A percentile compares a stretch with the other conserved stretches of the same genome.
phyloP scores from a whole-genome alignment of 441 rosid genomes.

The Bruguiera hainesii region DNA sequence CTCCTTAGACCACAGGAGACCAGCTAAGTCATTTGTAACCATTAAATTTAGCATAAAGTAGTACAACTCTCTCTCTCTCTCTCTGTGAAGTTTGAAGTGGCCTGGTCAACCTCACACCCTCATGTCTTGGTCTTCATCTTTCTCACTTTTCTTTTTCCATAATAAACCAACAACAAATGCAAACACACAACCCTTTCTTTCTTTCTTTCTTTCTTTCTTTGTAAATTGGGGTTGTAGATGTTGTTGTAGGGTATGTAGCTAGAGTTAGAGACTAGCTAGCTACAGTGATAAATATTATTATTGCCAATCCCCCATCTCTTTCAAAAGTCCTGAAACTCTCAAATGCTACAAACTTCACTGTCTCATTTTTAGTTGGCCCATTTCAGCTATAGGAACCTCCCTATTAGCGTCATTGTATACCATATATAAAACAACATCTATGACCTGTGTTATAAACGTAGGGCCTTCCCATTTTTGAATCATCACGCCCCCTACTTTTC shows the following conservation, averaged over 20 bases:
- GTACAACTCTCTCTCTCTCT: neutral
- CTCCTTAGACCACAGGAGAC: too few relatives aligned
- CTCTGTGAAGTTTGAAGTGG: neutral
- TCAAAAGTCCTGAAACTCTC: constrained; percentile 10
- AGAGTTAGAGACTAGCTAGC: too few relatives aligned
- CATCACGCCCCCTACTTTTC: constrained; percentile 6
- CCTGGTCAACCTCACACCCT: constrained; percentile 53
- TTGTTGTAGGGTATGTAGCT: neutral
- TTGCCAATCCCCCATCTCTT: constrained; percentile 32
- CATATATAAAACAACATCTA: constrained; percentile 21
- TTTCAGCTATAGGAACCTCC: constrained; percentile 3
- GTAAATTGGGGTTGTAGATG: neutral
- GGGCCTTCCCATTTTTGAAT: constrained; percentile 14
- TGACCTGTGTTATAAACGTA: constrained; percentile 21
- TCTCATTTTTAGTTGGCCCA: constrained; percentile 6
- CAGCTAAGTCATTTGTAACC: too few relatives aligned
- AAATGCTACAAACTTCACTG: neutral
- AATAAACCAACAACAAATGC: constrained; percentile 20
- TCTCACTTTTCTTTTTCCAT: constrained; percentile 22
- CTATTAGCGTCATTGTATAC: constrained; percentile 8
- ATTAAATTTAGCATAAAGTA: neutral
- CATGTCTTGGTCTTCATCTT: constrained; percentile 21
- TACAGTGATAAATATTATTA: too few relatives aligned
- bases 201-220: constrained; percentile 9
- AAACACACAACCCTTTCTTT: constrained; percentile 1